Conservation (phyloP, 306 rosid genomes). For the Corylus avellana region DNA sequence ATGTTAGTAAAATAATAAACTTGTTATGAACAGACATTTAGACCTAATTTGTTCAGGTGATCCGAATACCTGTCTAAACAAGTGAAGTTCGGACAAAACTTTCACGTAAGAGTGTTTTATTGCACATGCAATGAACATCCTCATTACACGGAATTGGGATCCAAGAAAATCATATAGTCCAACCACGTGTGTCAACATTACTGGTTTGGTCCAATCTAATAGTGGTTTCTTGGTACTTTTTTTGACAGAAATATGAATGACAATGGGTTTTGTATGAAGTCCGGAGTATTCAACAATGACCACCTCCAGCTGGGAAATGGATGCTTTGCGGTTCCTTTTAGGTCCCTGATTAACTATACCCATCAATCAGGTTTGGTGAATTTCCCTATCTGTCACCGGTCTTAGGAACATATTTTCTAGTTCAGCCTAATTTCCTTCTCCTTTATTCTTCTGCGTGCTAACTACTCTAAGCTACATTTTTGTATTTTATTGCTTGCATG, state of each 20-base stretch:
- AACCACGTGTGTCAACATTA: neutral
- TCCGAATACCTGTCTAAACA: neutral
- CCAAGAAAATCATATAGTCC: neutral
- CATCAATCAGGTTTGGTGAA: constrained; percentile 52
- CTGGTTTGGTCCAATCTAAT: neutral
- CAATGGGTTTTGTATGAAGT: constrained; percentile 41
- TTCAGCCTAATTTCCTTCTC: constrained; percentile 11
- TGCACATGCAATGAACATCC: too few species aligned
- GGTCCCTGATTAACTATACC: constrained; percentile 27
- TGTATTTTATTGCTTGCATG: constrained; percentile 11
- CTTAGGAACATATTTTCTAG: constrained; percentile 20
- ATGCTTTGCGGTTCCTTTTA: constrained; percentile 35
- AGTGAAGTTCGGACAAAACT: neutral
- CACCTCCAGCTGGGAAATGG: constrained; percentile 30
- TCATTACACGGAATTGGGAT: too few species aligned
- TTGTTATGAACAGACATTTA: too few species aligned
- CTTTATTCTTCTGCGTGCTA: constrained; percentile 11
- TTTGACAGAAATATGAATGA: constrained; percentile 7
- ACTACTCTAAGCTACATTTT: constrained; percentile 1
- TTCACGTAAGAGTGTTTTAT: neutral
- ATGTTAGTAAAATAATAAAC: too few species aligned
- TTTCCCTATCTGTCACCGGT: constrained; percentile 19
- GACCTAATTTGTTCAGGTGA: too few species aligned
- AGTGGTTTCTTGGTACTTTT: neutral
- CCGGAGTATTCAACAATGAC: constrained; percentile 40